phyloP scores from a whole-genome alignment of 202 grass and related monocot genomes.

The Zoysia matrella region DNA sequence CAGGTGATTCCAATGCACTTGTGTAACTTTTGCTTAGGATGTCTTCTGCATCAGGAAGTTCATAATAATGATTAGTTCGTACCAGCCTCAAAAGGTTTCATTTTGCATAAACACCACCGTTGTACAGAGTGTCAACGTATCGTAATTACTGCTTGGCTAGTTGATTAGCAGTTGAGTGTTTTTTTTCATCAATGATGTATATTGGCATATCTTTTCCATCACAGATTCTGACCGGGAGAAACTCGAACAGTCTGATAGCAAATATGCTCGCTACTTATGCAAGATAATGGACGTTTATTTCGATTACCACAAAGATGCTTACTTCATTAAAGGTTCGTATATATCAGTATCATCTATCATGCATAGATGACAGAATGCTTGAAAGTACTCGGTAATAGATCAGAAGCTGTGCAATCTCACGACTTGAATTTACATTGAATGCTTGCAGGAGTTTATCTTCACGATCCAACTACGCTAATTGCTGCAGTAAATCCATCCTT shows the following conservation, averaged over 20 bases:
- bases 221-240: conserved; percentile 73
- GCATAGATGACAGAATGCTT: background rate
- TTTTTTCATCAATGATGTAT: background rate
- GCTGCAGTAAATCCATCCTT: conserved; percentile 82
- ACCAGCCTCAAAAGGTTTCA: background rate
- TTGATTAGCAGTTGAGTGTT: background rate
- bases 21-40: background rate
- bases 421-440: conserved; percentile 43
- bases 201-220: conserved; percentile 10
- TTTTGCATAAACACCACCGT: background rate
- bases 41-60: background rate
- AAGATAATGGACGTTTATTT: conserved; percentile 86
- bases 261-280: conserved; percentile 80
- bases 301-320: conserved; percentile 76
- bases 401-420: background rate
- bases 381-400: background rate
- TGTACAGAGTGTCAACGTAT: background rate
- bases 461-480: conserved; percentile 80
- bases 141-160: conserved; percentile 1
- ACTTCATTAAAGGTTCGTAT: conserved; percentile 69
- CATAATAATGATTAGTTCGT: background rate
- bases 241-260: conserved; percentile 66
- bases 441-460: conserved; percentile 86
- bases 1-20: conserved; percentile 44
- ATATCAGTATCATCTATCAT: background rate